Evolutionary conservation across 2,329 filamentous ascomycete genomes (phyloP), one percentile per base, ranked within the genome.

Genomic region (Aaosphaeria pasadenensis): DNA sequence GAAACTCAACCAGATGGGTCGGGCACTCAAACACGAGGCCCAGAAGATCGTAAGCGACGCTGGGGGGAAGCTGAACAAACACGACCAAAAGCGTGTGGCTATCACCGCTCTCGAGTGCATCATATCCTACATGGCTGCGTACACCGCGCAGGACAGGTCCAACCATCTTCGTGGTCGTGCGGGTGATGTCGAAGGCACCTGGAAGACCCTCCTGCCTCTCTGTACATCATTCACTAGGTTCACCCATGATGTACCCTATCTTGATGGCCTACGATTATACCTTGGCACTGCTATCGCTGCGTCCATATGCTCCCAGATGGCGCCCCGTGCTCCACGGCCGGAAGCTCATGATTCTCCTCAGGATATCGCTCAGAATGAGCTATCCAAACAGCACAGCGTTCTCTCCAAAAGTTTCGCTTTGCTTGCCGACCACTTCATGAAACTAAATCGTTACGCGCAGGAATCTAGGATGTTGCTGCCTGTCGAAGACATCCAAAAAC

Each of bases 21-120:
- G 72, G 6, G 65, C 71, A 1, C 60, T 77, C n/a, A 78, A 78
- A 59, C 74, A 77, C 45, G 69, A 73, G 43, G 67, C 69, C 2
- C 64, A 70, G 38, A 70, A 69, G 45, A 64, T 73, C 44, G 57
- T 66, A 38, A 54, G 41, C 1, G 57, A 61, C 6, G 58, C 58
- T 17, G 52, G 55, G 42, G 57, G 53, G 7, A 58, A 62, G 32
- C 44, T 59, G 31, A 63, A 47, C 2, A 63, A 68, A 35, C 56
- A 63, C 17, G 69, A 72, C 29, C 57, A 62, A 39, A 69, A 71
- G 53, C 63, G 62, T 6, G 66, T 61, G 4, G 74, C 75, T 5
- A 64, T 74, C 32, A 72, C 69, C 42, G 64, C 69, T 30, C 43
- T 77, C n/a, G 75, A 78, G 51, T 75, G 72, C 39, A 69, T 77